Evolutionary conservation across 2,329 filamentous ascomycete species (phyloP).

Genomic region (Nemania sp.): DNA sequence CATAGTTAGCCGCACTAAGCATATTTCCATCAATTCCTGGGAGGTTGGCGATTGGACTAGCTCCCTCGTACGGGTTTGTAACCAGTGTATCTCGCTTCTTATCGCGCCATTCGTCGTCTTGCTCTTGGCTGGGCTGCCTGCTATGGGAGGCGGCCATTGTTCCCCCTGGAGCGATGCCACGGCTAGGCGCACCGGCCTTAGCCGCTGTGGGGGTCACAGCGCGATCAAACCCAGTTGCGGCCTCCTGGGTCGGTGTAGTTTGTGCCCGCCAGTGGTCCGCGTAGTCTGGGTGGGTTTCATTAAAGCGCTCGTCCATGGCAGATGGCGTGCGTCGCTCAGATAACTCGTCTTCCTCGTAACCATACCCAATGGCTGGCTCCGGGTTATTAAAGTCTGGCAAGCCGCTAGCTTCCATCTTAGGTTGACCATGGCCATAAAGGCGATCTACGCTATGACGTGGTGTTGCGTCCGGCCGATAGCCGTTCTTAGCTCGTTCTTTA

Average conservation of each 20-base stretch:
- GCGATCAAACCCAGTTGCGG: constrained; percentile 48
- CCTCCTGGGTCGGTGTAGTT: constrained; percentile 52
- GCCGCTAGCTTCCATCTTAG: constrained; percentile 75
- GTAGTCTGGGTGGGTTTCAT: constrained; percentile 56
- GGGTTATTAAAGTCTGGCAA: constrained; percentile 76
- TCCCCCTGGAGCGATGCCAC: constrained; percentile 58
- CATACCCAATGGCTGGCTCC: constrained; percentile 81
- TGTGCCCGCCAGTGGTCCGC: constrained; percentile 50
- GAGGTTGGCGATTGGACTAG: constrained; percentile 70
- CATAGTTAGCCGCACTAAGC: constrained; percentile 56
- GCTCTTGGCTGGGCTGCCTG: constrained; percentile 67
- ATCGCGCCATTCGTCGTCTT: constrained; percentile 75
- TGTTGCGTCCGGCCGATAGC: constrained; percentile 65
- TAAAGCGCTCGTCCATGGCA: constrained; percentile 79
- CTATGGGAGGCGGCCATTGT: constrained; percentile 61
- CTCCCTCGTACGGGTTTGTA: constrained; percentile 75
- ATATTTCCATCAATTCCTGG: constrained; percentile 65
- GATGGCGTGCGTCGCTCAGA: constrained; percentile 83
- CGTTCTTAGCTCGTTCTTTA: constrained; percentile 72
- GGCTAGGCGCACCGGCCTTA: constrained; percentile 49
- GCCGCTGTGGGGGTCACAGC: constrained; percentile 48
- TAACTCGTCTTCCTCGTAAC: constrained; percentile 59
- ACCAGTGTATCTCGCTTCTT: constrained; percentile 74
- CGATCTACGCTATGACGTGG: constrained; percentile 70
- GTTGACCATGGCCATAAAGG: constrained; percentile 63